Percentiles rank a stretch among this genome's conserved stretches.
Conservation (phyloP, 805 yeast genomes). For the Lipomyces spencermartinsiae region DNA sequence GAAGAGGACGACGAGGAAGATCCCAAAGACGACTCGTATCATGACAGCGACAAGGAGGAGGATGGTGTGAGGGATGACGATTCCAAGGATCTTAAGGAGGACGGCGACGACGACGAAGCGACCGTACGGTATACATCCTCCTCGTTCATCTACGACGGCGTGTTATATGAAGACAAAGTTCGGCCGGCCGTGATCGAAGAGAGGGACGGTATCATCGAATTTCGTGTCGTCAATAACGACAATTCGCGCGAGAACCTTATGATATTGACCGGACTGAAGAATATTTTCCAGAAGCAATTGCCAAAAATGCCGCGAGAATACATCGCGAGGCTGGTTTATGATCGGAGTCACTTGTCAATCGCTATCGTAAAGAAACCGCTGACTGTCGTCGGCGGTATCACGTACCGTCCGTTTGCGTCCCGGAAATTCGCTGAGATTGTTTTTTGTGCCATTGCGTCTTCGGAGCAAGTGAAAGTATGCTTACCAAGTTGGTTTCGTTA, state of each 20-base stretch:
- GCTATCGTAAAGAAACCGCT: slow-evolving; percentile 94
- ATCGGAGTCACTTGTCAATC: slow-evolving; percentile 90
- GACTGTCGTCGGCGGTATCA: slow-evolving; percentile 97
- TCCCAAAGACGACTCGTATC: slow-evolving; percentile 39
- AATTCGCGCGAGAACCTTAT: slow-evolving; percentile 84
- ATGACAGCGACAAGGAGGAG: slow-evolving; percentile 45
- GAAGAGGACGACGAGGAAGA: slow-evolving; percentile 37
- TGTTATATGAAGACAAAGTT: slow-evolving; percentile 81
- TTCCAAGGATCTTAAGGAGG: slow-evolving; percentile 20
- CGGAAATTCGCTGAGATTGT: slow-evolving; percentile 97
- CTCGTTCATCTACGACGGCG: slow-evolving; percentile 75
- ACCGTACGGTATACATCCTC: slow-evolving; percentile 46
- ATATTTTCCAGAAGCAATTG: slow-evolving; percentile 93
- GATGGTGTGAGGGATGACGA: slow-evolving; percentile 44
- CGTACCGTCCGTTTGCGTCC: slow-evolving; percentile 90
- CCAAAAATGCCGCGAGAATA: slow-evolving; percentile 99
- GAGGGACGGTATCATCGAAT: slow-evolving; percentile 89
- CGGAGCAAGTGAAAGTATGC: slow-evolving; percentile 94
- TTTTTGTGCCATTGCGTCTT: slow-evolving; percentile 95
- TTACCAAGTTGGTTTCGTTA: neutral
- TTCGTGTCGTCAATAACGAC: slow-evolving; percentile 95
- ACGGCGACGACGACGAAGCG: slow-evolving; percentile 40
- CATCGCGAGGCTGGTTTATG: slow-evolving; percentile 92
- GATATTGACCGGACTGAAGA: slow-evolving; percentile 92
- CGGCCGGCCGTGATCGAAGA: slow-evolving; percentile 95